These are phyloP conservation scores for Penicillium sp. DNA, from an alignment of 2,329 filamentous ascomycete genomes.

Conservation along the genomic window DNA sequence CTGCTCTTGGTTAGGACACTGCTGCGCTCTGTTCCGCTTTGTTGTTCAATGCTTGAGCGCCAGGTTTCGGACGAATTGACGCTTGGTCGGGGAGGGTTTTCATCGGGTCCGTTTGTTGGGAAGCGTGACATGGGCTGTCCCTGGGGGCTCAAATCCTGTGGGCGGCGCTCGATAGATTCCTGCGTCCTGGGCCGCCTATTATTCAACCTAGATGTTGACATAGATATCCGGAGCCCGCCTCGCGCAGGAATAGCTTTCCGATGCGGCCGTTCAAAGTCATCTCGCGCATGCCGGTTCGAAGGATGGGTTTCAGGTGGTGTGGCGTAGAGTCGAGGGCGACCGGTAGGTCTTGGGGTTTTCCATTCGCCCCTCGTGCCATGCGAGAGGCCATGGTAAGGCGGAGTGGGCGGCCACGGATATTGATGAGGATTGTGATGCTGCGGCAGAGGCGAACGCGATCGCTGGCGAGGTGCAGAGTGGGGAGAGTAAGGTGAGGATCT, in stretches of 20 bases:
- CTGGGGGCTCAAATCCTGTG: conserved; percentile 21
- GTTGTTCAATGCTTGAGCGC: conserved; percentile 56
- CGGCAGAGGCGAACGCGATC: conserved; percentile 24
- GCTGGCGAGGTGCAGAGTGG: conserved; percentile 18
- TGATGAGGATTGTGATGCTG: conserved; percentile 11
- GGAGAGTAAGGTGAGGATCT: conserved; percentile 19
- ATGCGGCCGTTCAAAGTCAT: conserved; percentile 26
- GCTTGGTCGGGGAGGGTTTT: conserved; percentile 51
- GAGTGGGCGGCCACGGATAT: conserved; percentile 16
- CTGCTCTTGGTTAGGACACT: conserved; percentile 78
- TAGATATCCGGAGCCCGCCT: conserved; percentile 35
- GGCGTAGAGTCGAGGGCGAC: conserved; percentile 23
- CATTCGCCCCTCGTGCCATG: conserved; percentile 17
- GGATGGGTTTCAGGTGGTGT: conserved; percentile 12
- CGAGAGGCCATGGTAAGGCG: conserved; percentile 17
- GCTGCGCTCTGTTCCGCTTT: conserved; percentile 72
- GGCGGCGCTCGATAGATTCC: conserved; percentile 25
- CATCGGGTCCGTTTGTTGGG: conserved; percentile 33
- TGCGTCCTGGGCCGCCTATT: conserved; percentile 27
- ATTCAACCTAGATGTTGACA: conserved; percentile 36
- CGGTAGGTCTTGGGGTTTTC: conserved; percentile 17
- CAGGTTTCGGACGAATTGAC: conserved; percentile 60
- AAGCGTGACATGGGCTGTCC: conserved; percentile 32
- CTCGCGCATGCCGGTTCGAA: conserved; percentile 17
- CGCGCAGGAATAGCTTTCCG: conserved; percentile 28